Conservation (phyloP, 164 flowering plant species). For the Sedum album region DNA sequence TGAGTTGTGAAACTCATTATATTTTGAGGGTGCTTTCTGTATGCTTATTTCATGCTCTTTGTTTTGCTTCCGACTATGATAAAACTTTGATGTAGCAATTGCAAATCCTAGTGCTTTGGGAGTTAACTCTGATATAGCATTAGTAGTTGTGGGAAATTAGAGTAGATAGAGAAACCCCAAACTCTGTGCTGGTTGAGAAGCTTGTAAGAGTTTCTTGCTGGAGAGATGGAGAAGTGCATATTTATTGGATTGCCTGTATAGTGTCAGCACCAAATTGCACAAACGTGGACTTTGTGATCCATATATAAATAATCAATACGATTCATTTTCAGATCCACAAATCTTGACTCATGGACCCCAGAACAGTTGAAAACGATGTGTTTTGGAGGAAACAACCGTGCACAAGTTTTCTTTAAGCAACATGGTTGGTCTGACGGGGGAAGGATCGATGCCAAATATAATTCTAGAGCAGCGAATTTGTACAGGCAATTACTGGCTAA, state of each 20-base stretch:
- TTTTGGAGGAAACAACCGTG: neutral
- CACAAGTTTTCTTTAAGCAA: neutral
- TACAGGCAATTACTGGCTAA: neutral
- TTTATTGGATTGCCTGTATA: too few species aligned
- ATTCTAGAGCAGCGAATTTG: neutral
- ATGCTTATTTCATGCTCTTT: too few species aligned
- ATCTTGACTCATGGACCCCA: constrained; percentile 90
- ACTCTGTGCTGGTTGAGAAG: neutral
- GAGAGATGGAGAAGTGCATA: too few species aligned
- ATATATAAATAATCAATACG: too few species aligned
- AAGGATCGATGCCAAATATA: neutral
- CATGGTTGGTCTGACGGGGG: neutral
- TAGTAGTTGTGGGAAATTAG: neutral
- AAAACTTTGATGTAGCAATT: neutral
- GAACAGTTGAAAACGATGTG: constrained; percentile 61
- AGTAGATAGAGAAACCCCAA: neutral
- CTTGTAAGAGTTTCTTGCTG: too few species aligned
- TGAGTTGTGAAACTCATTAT: too few species aligned
- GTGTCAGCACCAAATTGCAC: neutral
- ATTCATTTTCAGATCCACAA: constrained; percentile 60
- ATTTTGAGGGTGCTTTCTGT: too few species aligned
- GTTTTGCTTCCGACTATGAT: neutral
- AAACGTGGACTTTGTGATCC: neutral
- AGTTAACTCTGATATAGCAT: neutral
- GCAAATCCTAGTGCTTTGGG: neutral